Conservation (phyloP, 192 early-diverging fungal species). For the Obelidium mucronatum region DNA sequence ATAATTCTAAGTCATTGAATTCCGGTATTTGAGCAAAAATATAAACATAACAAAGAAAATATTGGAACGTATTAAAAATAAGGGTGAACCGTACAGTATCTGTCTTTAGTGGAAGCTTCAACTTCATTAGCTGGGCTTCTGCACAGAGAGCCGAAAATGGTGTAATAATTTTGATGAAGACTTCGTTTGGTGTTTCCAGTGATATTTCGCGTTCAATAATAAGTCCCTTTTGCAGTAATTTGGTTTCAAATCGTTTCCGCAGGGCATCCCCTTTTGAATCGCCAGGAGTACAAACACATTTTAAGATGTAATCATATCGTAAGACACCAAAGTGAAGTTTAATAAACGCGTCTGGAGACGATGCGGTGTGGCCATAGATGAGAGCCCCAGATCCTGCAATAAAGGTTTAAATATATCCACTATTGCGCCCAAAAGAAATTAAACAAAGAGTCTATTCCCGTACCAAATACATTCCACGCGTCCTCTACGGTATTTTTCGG, state of each 20-base stretch:
- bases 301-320: constrained; percentile 36
- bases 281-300: background rate
- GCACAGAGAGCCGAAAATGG: constrained; percentile 35
- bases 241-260: constrained; percentile 21
- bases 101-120: constrained; percentile 23
- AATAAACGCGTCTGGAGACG: constrained; percentile 29
- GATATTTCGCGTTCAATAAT: constrained; percentile 36
- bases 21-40: background rate
- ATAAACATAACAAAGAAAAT: background rate
- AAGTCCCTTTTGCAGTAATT: constrained; percentile 28
- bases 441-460: too few species aligned
- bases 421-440: background rate
- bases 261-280: background rate
- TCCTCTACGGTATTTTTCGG: constrained; percentile 2
- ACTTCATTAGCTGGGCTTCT: constrained; percentile 40
- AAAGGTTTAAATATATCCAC: background rate
- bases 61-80: too few species aligned
- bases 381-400: background rate
- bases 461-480: constrained; percentile 33
- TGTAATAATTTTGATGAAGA: constrained; percentile 29
- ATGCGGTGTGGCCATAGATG: background rate
- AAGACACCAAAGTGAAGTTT: constrained; percentile 31
- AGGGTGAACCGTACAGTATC: constrained; percentile 17
- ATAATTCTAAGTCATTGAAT: too few species aligned
- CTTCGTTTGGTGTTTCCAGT: constrained; percentile 27